phyloP scores from a whole-genome alignment of 176 grass and related monocot genomes.

The Lolium rigidum region DNA sequence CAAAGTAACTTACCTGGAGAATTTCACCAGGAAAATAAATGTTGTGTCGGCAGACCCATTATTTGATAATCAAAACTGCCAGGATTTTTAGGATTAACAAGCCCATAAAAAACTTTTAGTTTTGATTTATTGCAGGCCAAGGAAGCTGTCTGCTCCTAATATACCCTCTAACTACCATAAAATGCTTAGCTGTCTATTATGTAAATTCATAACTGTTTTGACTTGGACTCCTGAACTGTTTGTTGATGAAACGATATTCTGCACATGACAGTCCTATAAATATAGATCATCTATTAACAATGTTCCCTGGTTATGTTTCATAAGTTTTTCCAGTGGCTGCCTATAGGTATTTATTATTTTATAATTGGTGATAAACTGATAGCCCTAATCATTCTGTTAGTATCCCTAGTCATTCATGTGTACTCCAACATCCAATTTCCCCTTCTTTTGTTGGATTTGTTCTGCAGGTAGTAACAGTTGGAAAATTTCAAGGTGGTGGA shows the following conservation, averaged over 20 bases:
- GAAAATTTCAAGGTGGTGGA: slow-evolving; percentile 90
- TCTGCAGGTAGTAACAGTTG: slow-evolving; percentile 85
- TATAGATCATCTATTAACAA: neutral
- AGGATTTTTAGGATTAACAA: slow-evolving; percentile 16
- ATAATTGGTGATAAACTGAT: neutral
- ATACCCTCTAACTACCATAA: neutral
- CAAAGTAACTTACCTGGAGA: neutral
- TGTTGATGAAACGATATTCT: slow-evolving; percentile 24
- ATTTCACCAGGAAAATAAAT: slow-evolving; percentile 11
- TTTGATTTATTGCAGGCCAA: neutral
- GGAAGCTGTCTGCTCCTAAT: slow-evolving; percentile 1
- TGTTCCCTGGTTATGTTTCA: neutral
- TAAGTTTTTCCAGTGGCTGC: slow-evolving; percentile 4
- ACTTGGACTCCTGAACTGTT: slow-evolving; percentile 7
- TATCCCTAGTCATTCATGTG: slow-evolving; percentile 1
- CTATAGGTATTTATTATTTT: slow-evolving; percentile 18
- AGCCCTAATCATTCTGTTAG: neutral
- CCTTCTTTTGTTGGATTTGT: slow-evolving; percentile 2
- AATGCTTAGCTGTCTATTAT: neutral
- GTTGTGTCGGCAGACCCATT: neutral
- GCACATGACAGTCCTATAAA: slow-evolving; percentile 7
- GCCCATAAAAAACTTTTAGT: neutral
- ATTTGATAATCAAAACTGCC: neutral
- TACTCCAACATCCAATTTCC: slow-evolving; percentile 7
- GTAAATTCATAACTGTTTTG: slow-evolving; percentile 4